Evolutionary conservation across 768 basidiomycete genomes (phyloP), one percentile per base, ranked within the genome.

Genomic region (Multifurca ochricompacta): DNA sequence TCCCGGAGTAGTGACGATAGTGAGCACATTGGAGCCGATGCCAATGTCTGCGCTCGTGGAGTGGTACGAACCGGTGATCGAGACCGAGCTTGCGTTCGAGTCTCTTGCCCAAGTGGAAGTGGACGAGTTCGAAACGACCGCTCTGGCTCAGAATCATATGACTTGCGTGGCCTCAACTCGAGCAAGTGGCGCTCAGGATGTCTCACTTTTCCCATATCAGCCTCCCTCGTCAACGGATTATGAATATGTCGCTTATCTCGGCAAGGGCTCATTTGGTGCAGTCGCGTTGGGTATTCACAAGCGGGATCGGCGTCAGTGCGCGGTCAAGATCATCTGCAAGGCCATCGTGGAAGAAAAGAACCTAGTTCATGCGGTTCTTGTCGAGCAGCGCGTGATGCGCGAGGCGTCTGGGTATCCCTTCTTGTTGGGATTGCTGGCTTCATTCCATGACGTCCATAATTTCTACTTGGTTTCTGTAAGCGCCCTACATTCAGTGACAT

Each of bases 381-480:
- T 36, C 14, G 56, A 41, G 19, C 61, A 56, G 13, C 32, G 40
- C 28, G 23, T 46, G 10, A 30, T 39, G 43, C 49, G 54, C 32
- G 41, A 56, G 3, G 61, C 55, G 6, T 52, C 56, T 7, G 48
- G 43, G 5, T 46, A 57, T 31, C 55, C 56, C 16, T 62, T 52
- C 30, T 30, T 65, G 5, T 30, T 66, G 25, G 52, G 59, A 0
- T 53, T 68, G n/a, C 44, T 63, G 25, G 67, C 65, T 1, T 63
- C 63, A 3, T 68, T 62, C 58, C 45, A 60, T 16, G 65, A 66
- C 41, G 8, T 16, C 4, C 32, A 43, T 2, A 61, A 64, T 31
- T 64, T 53, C 35, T 66, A 66, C 41, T 27, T 68, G 8, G 50
- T 65, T 2, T 63, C 63, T 18, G 66, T 66, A 54, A 27, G 63